Percentiles rank a stretch among this genome's conserved stretches.
Evolutionary conservation across 768 basidiomycete genomes (phyloP).

Genomic region (Lactifluus rugatus): DNA sequence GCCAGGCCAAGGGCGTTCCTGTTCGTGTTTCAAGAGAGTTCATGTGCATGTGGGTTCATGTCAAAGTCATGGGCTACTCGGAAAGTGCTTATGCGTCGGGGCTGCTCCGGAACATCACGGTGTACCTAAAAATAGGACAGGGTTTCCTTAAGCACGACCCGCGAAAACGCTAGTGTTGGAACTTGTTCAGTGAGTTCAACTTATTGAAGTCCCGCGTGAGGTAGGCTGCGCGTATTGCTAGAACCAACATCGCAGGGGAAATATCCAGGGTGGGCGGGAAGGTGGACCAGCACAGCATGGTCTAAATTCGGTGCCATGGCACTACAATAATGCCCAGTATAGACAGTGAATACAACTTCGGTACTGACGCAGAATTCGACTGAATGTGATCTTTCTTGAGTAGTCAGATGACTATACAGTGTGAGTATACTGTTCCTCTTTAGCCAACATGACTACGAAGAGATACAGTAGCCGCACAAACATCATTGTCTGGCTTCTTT

Average conservation of each 20-base stretch:
- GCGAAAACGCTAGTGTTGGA: not conserved
- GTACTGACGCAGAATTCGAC: not conserved
- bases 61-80: too few relatives aligned
- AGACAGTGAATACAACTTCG: not conserved
- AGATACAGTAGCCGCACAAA: too few relatives aligned
- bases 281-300: not conserved
- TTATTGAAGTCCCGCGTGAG: too few relatives aligned
- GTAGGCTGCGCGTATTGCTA: too few relatives aligned
- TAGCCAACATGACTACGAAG: too few relatives aligned
- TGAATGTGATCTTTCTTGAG: not conserved
- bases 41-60: too few relatives aligned
- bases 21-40: too few relatives aligned
- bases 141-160: not conserved
- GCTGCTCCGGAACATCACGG: not conserved
- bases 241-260: not conserved
- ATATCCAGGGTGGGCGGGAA: not conserved
- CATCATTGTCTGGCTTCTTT: too few relatives aligned
- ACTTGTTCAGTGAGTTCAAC: too few relatives aligned
- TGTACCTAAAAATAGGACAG: not conserved
- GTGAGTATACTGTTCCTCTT: too few relatives aligned
- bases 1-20: too few relatives aligned
- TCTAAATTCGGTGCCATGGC: not conserved
- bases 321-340: not conserved
- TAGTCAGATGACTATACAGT: not conserved
- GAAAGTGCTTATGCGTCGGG: not conserved